Evolutionary conservation across 306 rosid genomes (phyloP).

Genomic region (Crataegus laevigata): DNA sequence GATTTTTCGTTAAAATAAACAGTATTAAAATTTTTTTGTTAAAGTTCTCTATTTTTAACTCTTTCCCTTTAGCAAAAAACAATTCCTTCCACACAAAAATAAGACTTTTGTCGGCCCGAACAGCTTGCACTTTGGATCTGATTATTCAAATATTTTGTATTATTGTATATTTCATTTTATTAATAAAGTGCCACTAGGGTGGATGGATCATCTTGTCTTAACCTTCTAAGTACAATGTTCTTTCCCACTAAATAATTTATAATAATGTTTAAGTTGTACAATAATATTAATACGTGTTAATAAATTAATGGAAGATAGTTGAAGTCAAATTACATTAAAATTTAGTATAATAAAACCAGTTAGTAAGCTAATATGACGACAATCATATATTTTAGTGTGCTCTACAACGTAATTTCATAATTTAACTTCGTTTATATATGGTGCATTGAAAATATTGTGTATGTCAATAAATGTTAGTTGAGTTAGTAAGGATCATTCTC

Average conservation of each 20-base stretch:
- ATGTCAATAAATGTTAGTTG: too few species aligned
- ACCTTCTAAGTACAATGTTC: neutral
- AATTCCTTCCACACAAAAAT: neutral
- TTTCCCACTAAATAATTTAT: neutral
- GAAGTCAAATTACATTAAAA: neutral
- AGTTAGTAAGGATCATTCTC: too few species aligned
- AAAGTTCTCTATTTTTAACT: neutral
- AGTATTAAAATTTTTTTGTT: too few species aligned
- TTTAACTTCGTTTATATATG: too few species aligned
- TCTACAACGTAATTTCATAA: too few species aligned
- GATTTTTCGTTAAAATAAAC: too few species aligned
- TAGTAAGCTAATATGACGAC: too few species aligned
- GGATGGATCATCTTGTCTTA: neutral
- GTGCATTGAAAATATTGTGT: too few species aligned
- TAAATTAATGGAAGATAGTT: neutral
- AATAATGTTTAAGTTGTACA: neutral
- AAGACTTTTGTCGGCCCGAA: neutral
- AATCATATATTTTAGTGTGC: too few species aligned
- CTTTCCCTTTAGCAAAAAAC: neutral
- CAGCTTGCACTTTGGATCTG: constrained; percentile 8
- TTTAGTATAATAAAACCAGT: neutral
- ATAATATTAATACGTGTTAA: neutral
- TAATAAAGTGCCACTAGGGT: neutral
- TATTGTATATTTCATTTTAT: neutral
- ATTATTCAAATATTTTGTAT: neutral